Conservation (phyloP, 352 stramenopile genomes). For the Pythium dissotocum region DNA sequence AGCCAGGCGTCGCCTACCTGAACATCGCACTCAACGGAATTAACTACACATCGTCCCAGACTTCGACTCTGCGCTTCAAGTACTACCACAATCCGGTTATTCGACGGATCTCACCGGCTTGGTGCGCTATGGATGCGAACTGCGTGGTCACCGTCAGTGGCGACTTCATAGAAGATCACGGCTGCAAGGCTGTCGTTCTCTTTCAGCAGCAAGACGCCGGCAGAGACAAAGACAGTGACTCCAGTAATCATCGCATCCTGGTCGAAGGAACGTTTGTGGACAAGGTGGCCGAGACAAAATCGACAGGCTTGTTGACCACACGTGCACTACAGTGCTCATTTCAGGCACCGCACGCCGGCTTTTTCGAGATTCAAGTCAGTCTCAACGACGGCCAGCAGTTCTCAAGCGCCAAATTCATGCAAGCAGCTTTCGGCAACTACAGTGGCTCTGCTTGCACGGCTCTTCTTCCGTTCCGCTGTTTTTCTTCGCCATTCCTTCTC, state of each 20-base stretch:
- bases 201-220: conserved; percentile 43
- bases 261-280: conserved; percentile 38
- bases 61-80: conserved; percentile 46
- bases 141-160: conserved; percentile 41
- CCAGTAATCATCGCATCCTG: conserved; percentile 18
- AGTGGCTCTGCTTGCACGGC: conserved; percentile 57
- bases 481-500: conserved; percentile 58
- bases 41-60: conserved; percentile 61
- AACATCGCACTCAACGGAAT: conserved; percentile 80
- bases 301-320: conserved; percentile 4
- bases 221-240: conserved; percentile 11
- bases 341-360: conserved; percentile 35
- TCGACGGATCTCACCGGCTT: conserved; percentile 48
- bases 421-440: conserved; percentile 61
- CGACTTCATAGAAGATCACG: conserved; percentile 55
- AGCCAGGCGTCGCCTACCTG: conserved; percentile 43
- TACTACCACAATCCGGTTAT: conserved; percentile 64
- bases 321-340: conserved; percentile 38
- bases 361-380: conserved; percentile 67
- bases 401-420: conserved; percentile 55
- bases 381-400: conserved; percentile 69
- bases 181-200: conserved; percentile 42
- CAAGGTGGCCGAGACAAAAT: neutral
- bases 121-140: conserved; percentile 41
- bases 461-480: conserved; percentile 60